Percentiles rank a stretch among this genome's conserved stretches.
phyloP scores from a whole-genome alignment of 2,329 filamentous ascomycete genomes.

The Beauveria rudraprayagi region DNA sequence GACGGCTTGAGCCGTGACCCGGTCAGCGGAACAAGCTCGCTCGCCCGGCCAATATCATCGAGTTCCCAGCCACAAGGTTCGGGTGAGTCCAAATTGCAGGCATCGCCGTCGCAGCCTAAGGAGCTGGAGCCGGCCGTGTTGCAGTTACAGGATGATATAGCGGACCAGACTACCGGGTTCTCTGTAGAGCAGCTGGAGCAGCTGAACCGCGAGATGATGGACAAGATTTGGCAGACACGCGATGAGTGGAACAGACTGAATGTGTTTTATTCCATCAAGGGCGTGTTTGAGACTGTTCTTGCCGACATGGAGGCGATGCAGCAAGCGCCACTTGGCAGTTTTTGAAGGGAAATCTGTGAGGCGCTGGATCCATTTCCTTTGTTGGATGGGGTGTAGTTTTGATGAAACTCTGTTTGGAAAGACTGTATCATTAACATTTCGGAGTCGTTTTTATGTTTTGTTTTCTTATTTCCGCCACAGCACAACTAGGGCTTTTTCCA shows the following conservation, averaged over 20 bases:
- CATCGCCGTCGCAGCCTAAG: conserved; percentile 33
- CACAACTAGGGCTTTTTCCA: not conserved
- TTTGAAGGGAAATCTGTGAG: not conserved
- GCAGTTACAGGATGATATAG: conserved; percentile 54
- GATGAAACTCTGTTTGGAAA: conserved; percentile 5
- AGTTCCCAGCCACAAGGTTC: conserved; percentile 20
- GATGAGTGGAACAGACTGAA: conserved; percentile 75
- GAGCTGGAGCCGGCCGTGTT: conserved; percentile 43
- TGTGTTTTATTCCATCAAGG: conserved; percentile 55
- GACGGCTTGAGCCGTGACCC: conserved; percentile 38
- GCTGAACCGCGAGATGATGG: conserved; percentile 84
- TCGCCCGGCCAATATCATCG: conserved; percentile 32
- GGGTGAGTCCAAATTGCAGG: conserved; percentile 1
- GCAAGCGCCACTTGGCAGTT: conserved; percentile 14
- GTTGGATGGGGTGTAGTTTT: conserved; percentile 8
- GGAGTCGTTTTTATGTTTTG: not conserved
- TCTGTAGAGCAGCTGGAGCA: conserved; percentile 94
- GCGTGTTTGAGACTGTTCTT: conserved; percentile 70
- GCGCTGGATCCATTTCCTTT: not conserved
- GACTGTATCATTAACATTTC: conserved; percentile 8
- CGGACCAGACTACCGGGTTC: conserved; percentile 62
- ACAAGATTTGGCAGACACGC: conserved; percentile 72
- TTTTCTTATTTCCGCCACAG: not conserved
- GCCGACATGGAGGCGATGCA: conserved; percentile 55
- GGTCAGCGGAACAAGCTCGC: conserved; percentile 17